These are phyloP conservation scores for Ottelia alismoides DNA, from an alignment of 106 monocot species.

Conservation along the genomic window DNA sequence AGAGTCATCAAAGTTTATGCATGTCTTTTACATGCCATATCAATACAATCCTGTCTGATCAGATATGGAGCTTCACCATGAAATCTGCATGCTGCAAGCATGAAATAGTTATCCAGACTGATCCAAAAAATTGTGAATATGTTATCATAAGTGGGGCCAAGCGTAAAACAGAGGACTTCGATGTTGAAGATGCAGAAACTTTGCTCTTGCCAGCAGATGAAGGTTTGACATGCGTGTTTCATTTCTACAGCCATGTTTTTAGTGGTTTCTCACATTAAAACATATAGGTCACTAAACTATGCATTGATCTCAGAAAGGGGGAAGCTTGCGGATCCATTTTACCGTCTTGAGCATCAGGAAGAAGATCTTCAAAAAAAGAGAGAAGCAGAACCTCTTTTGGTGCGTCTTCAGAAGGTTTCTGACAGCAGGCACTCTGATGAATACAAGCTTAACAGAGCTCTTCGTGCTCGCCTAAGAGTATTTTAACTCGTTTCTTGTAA, in stretches of 20 bases:
- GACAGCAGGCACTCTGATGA: slow-evolving; percentile 76
- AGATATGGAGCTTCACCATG: slow-evolving; percentile 99
- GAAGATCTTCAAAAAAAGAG: slow-evolving; percentile 91
- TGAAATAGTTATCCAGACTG: slow-evolving; percentile 87
- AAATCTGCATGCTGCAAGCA: slow-evolving; percentile 92
- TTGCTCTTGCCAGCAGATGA: slow-evolving; percentile 86
- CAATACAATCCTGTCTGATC: slow-evolving; percentile 18
- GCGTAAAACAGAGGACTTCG: slow-evolving; percentile 79
- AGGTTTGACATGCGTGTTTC: too few species aligned
- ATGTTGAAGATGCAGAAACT: slow-evolving; percentile 91
- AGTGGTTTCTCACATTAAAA: too few species aligned
- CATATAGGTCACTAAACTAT: not conserved
- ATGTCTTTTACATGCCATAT: too few species aligned
- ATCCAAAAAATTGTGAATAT: slow-evolving; percentile 89
- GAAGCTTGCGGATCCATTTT: slow-evolving; percentile 90
- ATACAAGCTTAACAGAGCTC: slow-evolving; percentile 77
- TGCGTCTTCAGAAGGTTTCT: slow-evolving; percentile 82
- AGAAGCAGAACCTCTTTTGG: slow-evolving; percentile 79
- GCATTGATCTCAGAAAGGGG: slow-evolving; percentile 45
- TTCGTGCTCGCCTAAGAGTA: slow-evolving; percentile 73
- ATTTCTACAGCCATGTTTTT: too few species aligned
- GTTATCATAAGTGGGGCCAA: slow-evolving; percentile 90
- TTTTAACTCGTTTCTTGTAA: slow-evolving; percentile 2
- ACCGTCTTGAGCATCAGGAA: slow-evolving; percentile 90
- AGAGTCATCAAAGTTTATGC: too few species aligned